Evolutionary conservation across 345 rosid genomes (phyloP).

Genomic region (Populus euphratica): DNA sequence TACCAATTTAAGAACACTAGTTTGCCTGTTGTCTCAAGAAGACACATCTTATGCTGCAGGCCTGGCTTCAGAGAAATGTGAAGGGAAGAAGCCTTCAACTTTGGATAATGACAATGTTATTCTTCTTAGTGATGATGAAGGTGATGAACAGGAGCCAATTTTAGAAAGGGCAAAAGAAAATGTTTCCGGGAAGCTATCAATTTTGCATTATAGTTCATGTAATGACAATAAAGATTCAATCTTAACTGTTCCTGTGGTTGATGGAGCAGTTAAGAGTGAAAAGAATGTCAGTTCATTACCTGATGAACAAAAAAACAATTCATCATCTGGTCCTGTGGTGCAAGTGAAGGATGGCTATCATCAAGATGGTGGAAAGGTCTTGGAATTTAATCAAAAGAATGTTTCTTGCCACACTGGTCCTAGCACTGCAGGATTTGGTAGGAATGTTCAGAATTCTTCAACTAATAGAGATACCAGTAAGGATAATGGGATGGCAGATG

Average conservation of each 20-base stretch:
- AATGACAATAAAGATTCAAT: constrained; percentile 20
- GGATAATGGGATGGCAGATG: constrained; percentile 24
- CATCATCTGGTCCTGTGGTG: constrained; percentile 28
- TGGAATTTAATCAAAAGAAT: constrained; percentile 25
- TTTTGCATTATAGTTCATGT: constrained; percentile 25
- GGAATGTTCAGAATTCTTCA: constrained; percentile 30
- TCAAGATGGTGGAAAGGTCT: constrained; percentile 31
- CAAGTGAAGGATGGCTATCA: constrained; percentile 29
- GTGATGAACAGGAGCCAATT: constrained; percentile 44
- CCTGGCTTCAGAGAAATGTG: constrained; percentile 22
- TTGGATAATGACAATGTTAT: constrained; percentile 44
- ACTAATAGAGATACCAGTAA: constrained; percentile 20
- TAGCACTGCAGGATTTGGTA: constrained; percentile 28
- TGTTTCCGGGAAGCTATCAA: constrained; percentile 31
- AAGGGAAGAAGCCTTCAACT: constrained; percentile 34
- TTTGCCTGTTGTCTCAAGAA: constrained; percentile 40
- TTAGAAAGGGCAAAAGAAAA: constrained; percentile 29
- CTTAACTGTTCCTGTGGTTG: constrained; percentile 20
- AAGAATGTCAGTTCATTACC: constrained; percentile 32
- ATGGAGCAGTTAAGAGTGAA: constrained; percentile 21
- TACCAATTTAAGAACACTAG: constrained; percentile 31
- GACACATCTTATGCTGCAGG: constrained; percentile 25
- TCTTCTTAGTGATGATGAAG: constrained; percentile 82
- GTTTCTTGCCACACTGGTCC: constrained; percentile 30
- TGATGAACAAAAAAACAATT: constrained; percentile 26